Base-by-base conservation (phyloP, 352 stramenopile species). In the Elongisporangium prolatum region DNA sequence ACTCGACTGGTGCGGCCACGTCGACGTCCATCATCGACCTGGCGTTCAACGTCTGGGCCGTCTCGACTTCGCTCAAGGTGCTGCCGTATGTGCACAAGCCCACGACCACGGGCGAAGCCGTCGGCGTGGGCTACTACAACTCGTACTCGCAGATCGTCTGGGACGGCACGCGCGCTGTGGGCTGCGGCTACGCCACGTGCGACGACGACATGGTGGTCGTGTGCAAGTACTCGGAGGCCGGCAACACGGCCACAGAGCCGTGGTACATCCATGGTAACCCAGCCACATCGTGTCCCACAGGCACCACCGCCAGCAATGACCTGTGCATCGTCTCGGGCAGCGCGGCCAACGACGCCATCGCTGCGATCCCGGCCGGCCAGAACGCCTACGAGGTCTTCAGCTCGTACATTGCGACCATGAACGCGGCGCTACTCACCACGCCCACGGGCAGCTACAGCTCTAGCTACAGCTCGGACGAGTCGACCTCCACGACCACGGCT, bases 81-180 rank as follows among this genome's bases (percentile, higher is more conserved):
- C 73, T 89, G 20, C 56, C 61, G 59, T 81, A 61, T 24, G 20
- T 91, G 44, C 54, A 54, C 0, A 74, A 81, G n/a, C 82, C 82
- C 5, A 72, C 74, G 21, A 50, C 54, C 5, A 51, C 52, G 1
- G 77, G 74, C n/a, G 67, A 86, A 1, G 57, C 63, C 0, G 71
- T 91, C 18, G 82, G 82, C 56, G 65, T 69, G 2, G 78, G 78
- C 21, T 69, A 73, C 10, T 89, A 91, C 65, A 88, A 83, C 64
- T 75, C 80, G 47, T 91, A 91, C 61, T 91, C 82, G 57, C 82
- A 89, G 69, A 64, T 89, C 37, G 57, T 91, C n/a, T 91, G 82
- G 82, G 63, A 74, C 5, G 49, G 67, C 20, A 89, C 77, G 2
- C 84, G 71, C 52, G 66, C 77, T 20, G 75, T 91, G 16, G 82